Evolutionary conservation across 2,329 filamentous ascomycete species (phyloP).

Genomic region (Apiospora kogelbergensis): DNA sequence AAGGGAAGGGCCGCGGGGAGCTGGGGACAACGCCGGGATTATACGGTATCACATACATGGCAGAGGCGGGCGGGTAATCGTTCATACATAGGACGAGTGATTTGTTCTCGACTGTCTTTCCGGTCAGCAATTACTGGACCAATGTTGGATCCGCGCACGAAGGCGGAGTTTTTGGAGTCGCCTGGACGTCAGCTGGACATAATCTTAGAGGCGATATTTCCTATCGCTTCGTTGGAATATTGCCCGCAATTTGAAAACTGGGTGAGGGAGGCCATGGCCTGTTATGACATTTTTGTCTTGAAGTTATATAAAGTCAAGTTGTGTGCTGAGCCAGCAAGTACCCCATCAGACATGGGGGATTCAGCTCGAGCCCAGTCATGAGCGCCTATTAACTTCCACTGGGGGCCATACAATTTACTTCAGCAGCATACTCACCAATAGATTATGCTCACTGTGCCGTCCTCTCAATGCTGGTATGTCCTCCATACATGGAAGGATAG

Average conservation of each 20-base stretch:
- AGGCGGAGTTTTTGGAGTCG: background rate
- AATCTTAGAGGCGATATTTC: background rate
- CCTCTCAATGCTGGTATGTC: background rate
- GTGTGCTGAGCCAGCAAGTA: background rate
- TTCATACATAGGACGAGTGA: background rate
- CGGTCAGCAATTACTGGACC: background rate
- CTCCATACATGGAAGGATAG: background rate
- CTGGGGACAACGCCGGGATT: background rate
- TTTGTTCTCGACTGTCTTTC: background rate
- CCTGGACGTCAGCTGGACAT: background rate
- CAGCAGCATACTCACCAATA: background rate
- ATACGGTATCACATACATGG: background rate
- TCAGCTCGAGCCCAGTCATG: background rate
- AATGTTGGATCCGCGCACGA: background rate
- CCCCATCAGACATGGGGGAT: background rate
- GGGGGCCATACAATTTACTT: background rate
- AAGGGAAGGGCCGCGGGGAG: background rate
- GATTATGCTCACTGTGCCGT: background rate
- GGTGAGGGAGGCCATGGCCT: background rate
- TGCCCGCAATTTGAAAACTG: background rate
- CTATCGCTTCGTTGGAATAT: background rate
- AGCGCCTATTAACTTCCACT: background rate
- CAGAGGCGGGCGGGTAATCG: background rate
- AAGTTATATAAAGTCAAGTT: background rate
- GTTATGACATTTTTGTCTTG: background rate